Conservation (phyloP, 768 basidiomycete species). For the Boletus barrowsii region DNA sequence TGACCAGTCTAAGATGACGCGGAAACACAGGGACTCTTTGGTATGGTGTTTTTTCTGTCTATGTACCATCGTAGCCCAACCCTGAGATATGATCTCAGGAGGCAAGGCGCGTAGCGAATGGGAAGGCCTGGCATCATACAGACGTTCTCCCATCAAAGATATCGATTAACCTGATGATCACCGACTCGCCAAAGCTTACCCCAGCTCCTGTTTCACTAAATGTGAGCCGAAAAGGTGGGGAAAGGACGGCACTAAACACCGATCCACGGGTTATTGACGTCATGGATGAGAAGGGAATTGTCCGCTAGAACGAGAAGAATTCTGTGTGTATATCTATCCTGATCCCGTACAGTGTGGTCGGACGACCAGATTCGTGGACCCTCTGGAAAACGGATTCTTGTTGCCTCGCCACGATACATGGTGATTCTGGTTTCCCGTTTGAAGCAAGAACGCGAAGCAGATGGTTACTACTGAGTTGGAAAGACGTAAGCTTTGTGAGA, state of each 20-base stretch:
- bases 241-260: background rate
- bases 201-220: no score
- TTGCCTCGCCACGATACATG: background rate
- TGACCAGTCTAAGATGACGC: no score
- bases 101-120: no score
- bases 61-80: no score
- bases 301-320: background rate
- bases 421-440: background rate
- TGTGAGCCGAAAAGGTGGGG: background rate
- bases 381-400: background rate
- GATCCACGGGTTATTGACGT: background rate
- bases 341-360: background rate
- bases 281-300: background rate
- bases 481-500: background rate
- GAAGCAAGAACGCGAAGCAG: background rate
- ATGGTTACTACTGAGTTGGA: background rate
- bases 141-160: no score
- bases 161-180: no score
- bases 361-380: background rate
- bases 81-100: no score
- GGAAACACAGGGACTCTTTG: no score
- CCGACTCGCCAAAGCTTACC: no score
- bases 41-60: no score
- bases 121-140: no score
- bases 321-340: background rate